Percentiles rank a stretch among this genome's conserved stretches.
phyloP scores from a whole-genome alignment of 805 yeast genomes.

The Danielia reshetovae region DNA sequence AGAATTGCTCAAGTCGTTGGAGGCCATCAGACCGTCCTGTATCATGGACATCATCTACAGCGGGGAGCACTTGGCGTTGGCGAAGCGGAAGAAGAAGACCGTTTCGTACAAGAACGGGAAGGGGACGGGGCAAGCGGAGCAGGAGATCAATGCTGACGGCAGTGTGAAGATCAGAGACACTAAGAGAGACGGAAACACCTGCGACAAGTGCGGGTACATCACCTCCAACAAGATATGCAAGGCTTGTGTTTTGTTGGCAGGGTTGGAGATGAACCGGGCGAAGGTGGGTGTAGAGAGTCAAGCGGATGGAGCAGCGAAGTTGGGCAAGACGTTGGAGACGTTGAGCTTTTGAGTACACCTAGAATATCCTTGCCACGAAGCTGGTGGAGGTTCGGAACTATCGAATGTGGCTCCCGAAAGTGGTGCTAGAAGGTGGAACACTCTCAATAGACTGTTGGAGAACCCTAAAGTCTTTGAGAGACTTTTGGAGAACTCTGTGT shows the following conservation, averaged over 20 bases:
- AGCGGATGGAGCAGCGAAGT: slow-evolving; percentile 62
- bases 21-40: slow-evolving; percentile 85
- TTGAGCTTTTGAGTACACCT: slow-evolving; percentile 62
- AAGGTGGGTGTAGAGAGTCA: slow-evolving; percentile 54
- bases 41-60: slow-evolving; percentile 91
- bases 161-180: slow-evolving; percentile 43
- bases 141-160: slow-evolving; percentile 59
- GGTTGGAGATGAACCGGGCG: slow-evolving; percentile 74
- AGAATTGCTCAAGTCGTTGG: slow-evolving; percentile 83
- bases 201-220: slow-evolving; percentile 88
- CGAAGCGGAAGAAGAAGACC: slow-evolving; percentile 49
- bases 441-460: too few relatives aligned
- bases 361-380: too few relatives aligned
- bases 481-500: too few relatives aligned
- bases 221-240: slow-evolving; percentile 88
- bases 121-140: slow-evolving; percentile 28
- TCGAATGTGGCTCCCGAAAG: too few relatives aligned
- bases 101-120: slow-evolving; percentile 28
- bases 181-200: slow-evolving; percentile 60
- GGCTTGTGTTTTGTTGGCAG: slow-evolving; percentile 86
- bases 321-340: slow-evolving; percentile 58
- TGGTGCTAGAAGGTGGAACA: too few relatives aligned
- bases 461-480: too few relatives aligned
- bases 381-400: too few relatives aligned
- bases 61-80: slow-evolving; percentile 79